Evolutionary conservation across 1,284 basidiomycete genomes (phyloP).

Genomic region (Cerioporus squamosus): DNA sequence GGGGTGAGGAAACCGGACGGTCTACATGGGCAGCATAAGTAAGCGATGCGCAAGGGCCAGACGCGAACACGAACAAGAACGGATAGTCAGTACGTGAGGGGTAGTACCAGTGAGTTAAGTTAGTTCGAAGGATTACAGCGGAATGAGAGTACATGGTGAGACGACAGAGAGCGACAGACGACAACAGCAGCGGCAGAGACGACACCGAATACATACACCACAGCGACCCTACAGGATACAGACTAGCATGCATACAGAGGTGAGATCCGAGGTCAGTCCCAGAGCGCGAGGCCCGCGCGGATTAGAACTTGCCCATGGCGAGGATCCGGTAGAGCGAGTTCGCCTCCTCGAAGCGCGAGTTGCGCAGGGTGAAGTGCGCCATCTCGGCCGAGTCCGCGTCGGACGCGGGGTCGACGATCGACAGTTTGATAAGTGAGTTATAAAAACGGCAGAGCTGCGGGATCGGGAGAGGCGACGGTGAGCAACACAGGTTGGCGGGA

Average conservation of each 20-base stretch:
- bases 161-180: neutral
- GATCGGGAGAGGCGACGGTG: neutral
- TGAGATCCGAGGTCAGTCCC: neutral
- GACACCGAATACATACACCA: constrained; percentile 2
- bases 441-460: constrained; percentile 77
- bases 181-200: neutral
- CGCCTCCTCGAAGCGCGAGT: constrained; percentile 75
- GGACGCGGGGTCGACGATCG: constrained; percentile 58
- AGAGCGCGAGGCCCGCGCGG: neutral
- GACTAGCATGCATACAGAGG: constrained; percentile 10
- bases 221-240: constrained; percentile 3
- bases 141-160: neutral
- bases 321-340: constrained; percentile 69
- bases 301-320: constrained; percentile 45
- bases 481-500: neutral
- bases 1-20: no score
- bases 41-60: no score
- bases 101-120: neutral
- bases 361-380: constrained; percentile 69
- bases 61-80: no score
- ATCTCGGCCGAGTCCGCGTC: constrained; percentile 76
- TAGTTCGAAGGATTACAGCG: neutral
- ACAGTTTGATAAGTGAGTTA: constrained; percentile 64
- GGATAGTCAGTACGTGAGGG: no score
- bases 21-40: no score